Percentiles rank a stretch among this genome's conserved stretches.
These are phyloP conservation scores for Jaapia argillacea DNA, from an alignment of 768 basidiomycete genomes.

Conservation along the genomic window DNA sequence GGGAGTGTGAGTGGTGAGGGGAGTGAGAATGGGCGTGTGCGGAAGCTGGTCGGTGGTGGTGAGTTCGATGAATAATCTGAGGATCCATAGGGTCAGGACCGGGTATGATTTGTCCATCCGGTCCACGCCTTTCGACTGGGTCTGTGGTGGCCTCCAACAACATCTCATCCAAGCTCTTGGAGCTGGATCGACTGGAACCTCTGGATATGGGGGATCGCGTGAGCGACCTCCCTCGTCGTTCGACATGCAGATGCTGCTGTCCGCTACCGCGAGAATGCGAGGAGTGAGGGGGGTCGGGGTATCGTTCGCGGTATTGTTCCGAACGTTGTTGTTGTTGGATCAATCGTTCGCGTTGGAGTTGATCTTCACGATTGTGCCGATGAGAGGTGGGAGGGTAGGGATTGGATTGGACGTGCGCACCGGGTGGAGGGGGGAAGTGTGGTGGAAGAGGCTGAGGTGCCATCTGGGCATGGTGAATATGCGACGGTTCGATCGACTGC, in stretches of 20 bases:
- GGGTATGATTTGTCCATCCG: background rate
- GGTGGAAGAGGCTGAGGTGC: too few species aligned
- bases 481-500: slow-evolving; percentile 14
- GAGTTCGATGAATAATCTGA: background rate
- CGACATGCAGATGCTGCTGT: background rate
- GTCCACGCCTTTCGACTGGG: background rate
- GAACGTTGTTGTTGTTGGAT: background rate
- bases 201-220: background rate
- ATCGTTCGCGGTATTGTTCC: background rate
- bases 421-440: background rate
- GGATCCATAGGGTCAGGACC: background rate
- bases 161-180: slow-evolving; percentile 35
- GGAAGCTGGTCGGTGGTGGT: too few species aligned
- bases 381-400: background rate
- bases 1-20: too few species aligned
- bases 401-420: background rate
- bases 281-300: background rate
- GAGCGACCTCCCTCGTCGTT: background rate
- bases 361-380: background rate
- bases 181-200: slow-evolving; percentile 22
- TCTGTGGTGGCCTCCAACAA: slow-evolving; percentile 34
- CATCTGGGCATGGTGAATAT: slow-evolving; percentile 3
- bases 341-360: background rate
- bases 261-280: background rate
- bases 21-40: too few species aligned